Percentiles rank a stretch among this genome's conserved stretches.
Conservation (phyloP, 257 asterid species). For the Solanum chilense region DNA sequence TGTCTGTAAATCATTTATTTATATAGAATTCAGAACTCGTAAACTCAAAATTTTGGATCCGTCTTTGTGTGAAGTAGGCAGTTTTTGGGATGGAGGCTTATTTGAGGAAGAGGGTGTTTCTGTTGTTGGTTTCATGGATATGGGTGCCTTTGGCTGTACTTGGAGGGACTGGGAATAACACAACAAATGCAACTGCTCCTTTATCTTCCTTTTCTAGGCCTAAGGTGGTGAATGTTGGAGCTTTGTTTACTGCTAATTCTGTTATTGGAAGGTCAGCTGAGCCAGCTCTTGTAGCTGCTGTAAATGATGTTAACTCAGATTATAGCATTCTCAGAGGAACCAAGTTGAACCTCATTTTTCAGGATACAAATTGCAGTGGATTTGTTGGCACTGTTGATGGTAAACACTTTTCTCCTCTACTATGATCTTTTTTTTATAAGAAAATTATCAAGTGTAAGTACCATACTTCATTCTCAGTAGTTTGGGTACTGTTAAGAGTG, state of each 20-base stretch:
- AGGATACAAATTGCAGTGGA: constrained; percentile 90
- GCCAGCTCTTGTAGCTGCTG: constrained; percentile 69
- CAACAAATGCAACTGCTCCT: background rate
- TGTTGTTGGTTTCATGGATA: constrained; percentile 19
- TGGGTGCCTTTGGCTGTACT: constrained; percentile 24
- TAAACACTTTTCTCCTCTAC: constrained; percentile 4
- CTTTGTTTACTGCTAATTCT: constrained; percentile 62
- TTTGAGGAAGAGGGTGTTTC: constrained; percentile 11
- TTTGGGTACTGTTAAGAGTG: background rate
- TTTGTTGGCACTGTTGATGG: constrained; percentile 83
- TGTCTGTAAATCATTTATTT: background rate
- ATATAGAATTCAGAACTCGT: background rate
- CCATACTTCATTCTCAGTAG: background rate
- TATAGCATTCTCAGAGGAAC: constrained; percentile 35
- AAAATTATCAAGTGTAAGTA: background rate
- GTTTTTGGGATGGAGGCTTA: constrained; percentile 11
- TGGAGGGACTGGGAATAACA: constrained; percentile 21
- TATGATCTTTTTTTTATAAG: background rate
- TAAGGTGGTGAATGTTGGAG: constrained; percentile 57
- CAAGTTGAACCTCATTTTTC: constrained; percentile 47
- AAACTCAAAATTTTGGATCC: background rate
- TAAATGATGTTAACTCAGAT: constrained; percentile 70
- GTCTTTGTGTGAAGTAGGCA: background rate
- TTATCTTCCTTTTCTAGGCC: constrained; percentile 11
- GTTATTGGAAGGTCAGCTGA: constrained; percentile 66